Percentiles rank a stretch among this genome's conserved stretches.
phyloP scores from a whole-genome alignment of 306 rosid genomes.

The Hippophae rhamnoides region DNA sequence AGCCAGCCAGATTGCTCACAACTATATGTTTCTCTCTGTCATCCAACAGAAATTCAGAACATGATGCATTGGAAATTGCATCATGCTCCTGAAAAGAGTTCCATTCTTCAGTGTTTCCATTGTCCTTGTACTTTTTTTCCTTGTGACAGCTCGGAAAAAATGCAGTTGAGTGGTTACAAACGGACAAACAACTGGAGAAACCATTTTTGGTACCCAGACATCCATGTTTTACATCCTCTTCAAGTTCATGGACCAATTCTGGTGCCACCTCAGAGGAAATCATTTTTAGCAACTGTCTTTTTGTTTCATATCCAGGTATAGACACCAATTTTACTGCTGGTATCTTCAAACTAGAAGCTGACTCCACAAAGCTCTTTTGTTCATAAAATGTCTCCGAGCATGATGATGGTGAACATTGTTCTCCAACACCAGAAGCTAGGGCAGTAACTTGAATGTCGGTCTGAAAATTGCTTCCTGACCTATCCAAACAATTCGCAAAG shows the following conservation, averaged over 20 bases:
- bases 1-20: slow-evolving; percentile 19
- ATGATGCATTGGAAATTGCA: slow-evolving; percentile 17
- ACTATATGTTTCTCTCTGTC: slow-evolving; percentile 21
- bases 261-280: slow-evolving; percentile 17
- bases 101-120: slow-evolving; percentile 26
- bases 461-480: slow-evolving; percentile 44
- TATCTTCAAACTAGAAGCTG: slow-evolving; percentile 17
- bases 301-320: slow-evolving; percentile 20
- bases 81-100: slow-evolving; percentile 8
- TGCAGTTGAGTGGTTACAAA: slow-evolving; percentile 1
- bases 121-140: slow-evolving; percentile 4
- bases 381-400: slow-evolving; percentile 10
- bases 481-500: slow-evolving; percentile 54
- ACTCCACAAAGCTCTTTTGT: slow-evolving; percentile 21
- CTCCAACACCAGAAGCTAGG: slow-evolving; percentile 11
- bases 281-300: slow-evolving; percentile 17
- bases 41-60: slow-evolving; percentile 2
- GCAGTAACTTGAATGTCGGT: slow-evolving; percentile 19
- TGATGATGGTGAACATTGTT: slow-evolving; percentile 7
- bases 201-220: slow-evolving; percentile 19
- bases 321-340: slow-evolving; percentile 21
- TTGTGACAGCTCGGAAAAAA: too few species aligned
- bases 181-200: slow-evolving; percentile 5
- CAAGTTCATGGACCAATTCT: slow-evolving; percentile 8
- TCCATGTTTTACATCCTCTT: slow-evolving; percentile 26